Evolutionary conservation across 495 filamentous ascomycete genomes (phyloP), one percentile per base, ranked within the genome.

Genomic region (Astrocystis sublimbata): DNA sequence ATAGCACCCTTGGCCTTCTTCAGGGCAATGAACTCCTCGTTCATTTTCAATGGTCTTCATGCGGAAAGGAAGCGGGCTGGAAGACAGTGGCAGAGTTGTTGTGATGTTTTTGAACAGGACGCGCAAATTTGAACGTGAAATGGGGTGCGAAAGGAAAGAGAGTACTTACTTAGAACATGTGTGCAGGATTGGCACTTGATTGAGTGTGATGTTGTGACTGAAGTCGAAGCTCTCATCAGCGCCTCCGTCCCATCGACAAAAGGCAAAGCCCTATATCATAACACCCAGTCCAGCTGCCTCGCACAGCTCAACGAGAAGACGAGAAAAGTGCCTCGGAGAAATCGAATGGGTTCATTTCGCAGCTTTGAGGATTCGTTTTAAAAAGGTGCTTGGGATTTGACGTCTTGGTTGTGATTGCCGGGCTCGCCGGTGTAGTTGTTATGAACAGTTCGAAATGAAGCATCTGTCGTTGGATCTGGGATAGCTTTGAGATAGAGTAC

Each of bases 221-320:
- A 49, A 62, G 60, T 62, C 41, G 30, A 62, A 15, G 21, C 41
- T 47, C 4, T 38, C 51, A 49, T 21, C 40, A 40, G 19, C n/a
- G 10, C 26, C 17, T 15, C 50, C 31, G 28, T 46, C 41, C 31
- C 24, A 13, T 30, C 60, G 60, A 49, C 60, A 31, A 36, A 19
- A 24, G 3, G 31, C 31, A 26, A 62, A 30, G 12, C 50, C 41
- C 51, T 42, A 56, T 56, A 49, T 38, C 30, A 46, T 5, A 23
- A 62, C 31, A 31, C 50, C 51, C 21, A 26, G 28, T 17, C 36
- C 15, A 4, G 30, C 17, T 15, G 36, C 9, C 50, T 56, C 17
- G 24, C 28, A 10, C 30, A n/a, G 8, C 41, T 49, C 60, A 33
- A 10, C 23, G 21, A 47, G 26, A 6, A 56, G 13, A 41, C 30